Base-by-base conservation (phyloP, 2,329 filamentous ascomycete species). In the Aspergillus flavus region DNA sequence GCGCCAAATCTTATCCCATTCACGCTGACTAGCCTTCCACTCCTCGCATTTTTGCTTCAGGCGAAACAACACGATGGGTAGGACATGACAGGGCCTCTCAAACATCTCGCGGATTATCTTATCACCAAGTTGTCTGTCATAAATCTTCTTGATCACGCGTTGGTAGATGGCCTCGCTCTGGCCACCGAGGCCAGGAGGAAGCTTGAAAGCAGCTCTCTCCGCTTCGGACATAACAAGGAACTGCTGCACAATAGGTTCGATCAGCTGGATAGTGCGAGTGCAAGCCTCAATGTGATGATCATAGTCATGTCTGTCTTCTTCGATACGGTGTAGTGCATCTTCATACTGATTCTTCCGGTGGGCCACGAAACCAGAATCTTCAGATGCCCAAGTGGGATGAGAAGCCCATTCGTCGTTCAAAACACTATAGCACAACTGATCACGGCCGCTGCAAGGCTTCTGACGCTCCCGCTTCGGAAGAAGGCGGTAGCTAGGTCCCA, bases 1-100 rank as follows among this genome's bases (percentile, higher is more conserved):
- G 67, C 95, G 93, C 95, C 95, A 99, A 9, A 99, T 93, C 79
- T 97, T 97, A 78, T 98, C 94, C 95, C 95, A 99, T 76, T 99
- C 96, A 36, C 95, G 92, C 83, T 92, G 94, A 6, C 93, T 94
- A 69, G 96, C 94, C 68, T 96, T 93, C 95, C 95, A 99, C 73
- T 98, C 94, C 77, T 99, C 95, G 52, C 96, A 90, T 76, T 98
- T 97, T 72, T 96, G 92, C 81, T 98, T 98, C 70, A 99, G 85
- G 14, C 95, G 88, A 58, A 92, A 90, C 64, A 99, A 83, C 32
- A 99, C 86, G 43, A 98, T 89, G 0, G 95, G 95, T 2, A 99
- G 88, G 3, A 98, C 94, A 45, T 89, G 89, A 72, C 91, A 94
- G 0, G 95, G 95, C 60, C 91, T 86, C 48, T 85, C 84, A 75